Conservation (phyloP, 2,329 filamentous ascomycete genomes). For the Eutypa lata region DNA sequence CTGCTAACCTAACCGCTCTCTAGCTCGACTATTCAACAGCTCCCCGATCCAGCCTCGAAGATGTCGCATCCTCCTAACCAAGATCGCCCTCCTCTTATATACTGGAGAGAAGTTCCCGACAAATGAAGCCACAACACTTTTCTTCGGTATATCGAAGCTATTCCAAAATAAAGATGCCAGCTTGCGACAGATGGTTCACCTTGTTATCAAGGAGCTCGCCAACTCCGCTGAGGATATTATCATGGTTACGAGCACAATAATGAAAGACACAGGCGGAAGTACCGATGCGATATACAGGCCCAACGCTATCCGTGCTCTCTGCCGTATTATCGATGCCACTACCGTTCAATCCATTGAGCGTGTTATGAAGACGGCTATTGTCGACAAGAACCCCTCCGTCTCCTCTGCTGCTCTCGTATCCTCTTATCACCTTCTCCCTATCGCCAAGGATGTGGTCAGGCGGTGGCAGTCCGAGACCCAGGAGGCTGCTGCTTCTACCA, state of each 20-base stretch:
- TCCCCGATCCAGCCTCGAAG: conserved; percentile 94
- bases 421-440: conserved; percentile 94
- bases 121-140: conserved; percentile 95
- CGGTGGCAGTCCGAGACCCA: conserved; percentile 99
- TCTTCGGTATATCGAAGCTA: conserved; percentile 98
- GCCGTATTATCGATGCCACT: conserved; percentile 93
- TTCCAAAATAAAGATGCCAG: conserved; percentile 99
- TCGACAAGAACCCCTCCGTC: conserved; percentile 97
- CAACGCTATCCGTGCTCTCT: conserved; percentile 92
- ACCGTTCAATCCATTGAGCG: conserved; percentile 97
- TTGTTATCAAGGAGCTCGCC: conserved; percentile 96
- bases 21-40: conserved; percentile 95
- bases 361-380: conserved; percentile 98
- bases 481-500: conserved; percentile 86
- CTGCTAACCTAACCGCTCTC: conserved; percentile 33
- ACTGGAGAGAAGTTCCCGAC: conserved; percentile 96
- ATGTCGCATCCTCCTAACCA: conserved; percentile 96
- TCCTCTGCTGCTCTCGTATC: conserved; percentile 94
- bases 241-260: conserved; percentile 99
- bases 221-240: conserved; percentile 97
- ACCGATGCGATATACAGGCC: conserved; percentile 92
- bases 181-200: conserved; percentile 96
- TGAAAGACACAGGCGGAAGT: conserved; percentile 97
- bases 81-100: conserved; percentile 93
- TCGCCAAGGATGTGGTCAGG: conserved; percentile 90